Percentiles rank a stretch among this genome's conserved stretches.
Evolutionary conservation across 169 alveolate genomes (phyloP).

Genomic region (Eimeria praecox): DNA sequence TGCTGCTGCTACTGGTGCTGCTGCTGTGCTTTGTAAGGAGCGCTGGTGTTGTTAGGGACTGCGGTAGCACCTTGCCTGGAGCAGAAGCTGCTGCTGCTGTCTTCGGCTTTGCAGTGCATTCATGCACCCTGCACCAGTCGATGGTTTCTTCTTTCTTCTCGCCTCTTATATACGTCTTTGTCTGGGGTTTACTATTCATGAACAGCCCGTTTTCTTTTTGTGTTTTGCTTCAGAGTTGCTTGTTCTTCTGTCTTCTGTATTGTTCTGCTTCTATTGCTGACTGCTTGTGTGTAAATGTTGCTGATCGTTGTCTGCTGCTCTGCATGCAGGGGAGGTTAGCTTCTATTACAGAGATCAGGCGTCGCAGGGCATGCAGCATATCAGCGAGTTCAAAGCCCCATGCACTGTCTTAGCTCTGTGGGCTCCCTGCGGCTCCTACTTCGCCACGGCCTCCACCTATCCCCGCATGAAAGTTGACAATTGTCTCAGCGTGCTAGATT

Average conservation of each 20-base stretch:
- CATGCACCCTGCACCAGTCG: no score
- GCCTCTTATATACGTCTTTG: not conserved
- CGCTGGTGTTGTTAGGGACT: not conserved
- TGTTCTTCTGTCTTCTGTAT: not conserved
- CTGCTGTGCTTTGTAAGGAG: not conserved
- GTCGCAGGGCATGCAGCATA: constrained; percentile 63
- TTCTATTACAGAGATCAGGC: constrained; percentile 60
- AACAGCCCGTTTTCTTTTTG: not conserved
- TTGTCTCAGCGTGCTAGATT: constrained; percentile 63
- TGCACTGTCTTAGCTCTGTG: constrained; percentile 75
- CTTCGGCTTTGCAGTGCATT: no score
- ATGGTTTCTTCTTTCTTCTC: not conserved
- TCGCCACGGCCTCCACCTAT: constrained; percentile 65
- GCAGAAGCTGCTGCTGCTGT: not conserved
- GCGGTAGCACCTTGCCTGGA: no score
- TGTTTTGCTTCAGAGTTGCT: not conserved
- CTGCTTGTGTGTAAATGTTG: no score
- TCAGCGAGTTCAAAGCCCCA: constrained; percentile 63
- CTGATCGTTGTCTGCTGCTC: not conserved
- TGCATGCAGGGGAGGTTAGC: constrained; percentile 69
- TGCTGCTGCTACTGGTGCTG: not conserved
- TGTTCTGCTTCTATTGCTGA: not conserved
- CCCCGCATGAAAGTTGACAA: constrained; percentile 81
- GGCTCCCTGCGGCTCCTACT: constrained; percentile 78
- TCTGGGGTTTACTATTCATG: not conserved